Percentiles rank a stretch among this genome's conserved stretches.
Evolutionary conservation across 331 rosid species (phyloP).

Genomic region (Ulmus americana): DNA sequence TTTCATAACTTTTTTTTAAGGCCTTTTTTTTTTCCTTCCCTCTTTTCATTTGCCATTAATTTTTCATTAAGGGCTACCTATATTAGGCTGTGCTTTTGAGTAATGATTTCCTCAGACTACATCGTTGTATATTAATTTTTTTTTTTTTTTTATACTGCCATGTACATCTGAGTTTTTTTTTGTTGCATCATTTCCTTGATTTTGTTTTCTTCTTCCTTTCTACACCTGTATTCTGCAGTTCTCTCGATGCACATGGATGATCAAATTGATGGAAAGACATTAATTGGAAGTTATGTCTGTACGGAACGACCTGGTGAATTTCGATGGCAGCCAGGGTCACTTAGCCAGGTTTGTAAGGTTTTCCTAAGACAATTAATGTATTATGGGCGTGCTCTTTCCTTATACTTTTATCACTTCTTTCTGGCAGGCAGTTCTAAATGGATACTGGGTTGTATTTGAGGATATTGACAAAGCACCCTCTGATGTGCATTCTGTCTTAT

Average conservation of each 20-base stretch:
- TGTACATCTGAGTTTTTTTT: background rate
- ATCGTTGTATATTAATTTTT: background rate
- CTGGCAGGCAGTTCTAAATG: slow-evolving; percentile 71
- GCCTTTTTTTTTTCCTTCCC: no score
- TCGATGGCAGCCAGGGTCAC: slow-evolving; percentile 96
- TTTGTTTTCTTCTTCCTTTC: background rate
- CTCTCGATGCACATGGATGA: slow-evolving; percentile 88
- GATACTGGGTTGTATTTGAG: slow-evolving; percentile 92
- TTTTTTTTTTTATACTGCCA: background rate
- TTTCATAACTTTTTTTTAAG: no score
- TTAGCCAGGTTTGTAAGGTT: slow-evolving; percentile 66
- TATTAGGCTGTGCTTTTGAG: no score
- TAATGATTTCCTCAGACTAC: background rate
- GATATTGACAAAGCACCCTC: slow-evolving; percentile 86
- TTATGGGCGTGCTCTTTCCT: background rate
- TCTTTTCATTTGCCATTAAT: no score
- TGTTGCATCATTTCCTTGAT: background rate
- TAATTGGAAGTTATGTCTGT: slow-evolving; percentile 75
- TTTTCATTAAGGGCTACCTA: no score
- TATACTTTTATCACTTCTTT: background rate
- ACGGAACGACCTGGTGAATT: slow-evolving; percentile 88
- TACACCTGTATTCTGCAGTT: slow-evolving; percentile 40
- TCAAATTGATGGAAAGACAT: slow-evolving; percentile 81
- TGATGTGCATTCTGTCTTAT: slow-evolving; percentile 68
- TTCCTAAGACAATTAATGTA: background rate